Evolutionary conservation across 768 basidiomycete species (phyloP).

Genomic region (Boletus edulis): DNA sequence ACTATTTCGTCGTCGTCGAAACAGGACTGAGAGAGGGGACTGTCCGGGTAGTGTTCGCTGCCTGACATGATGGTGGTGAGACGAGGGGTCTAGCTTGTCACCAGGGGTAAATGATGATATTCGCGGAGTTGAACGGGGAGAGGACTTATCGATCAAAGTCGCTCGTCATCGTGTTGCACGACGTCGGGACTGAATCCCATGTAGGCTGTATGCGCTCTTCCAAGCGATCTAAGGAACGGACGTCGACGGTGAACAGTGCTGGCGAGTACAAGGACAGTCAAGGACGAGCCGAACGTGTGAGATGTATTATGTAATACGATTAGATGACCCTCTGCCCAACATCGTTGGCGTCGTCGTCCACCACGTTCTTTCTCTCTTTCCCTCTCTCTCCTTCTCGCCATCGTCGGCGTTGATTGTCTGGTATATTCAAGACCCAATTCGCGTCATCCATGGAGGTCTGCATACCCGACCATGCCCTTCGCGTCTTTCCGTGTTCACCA

Average conservation of each 20-base stretch:
- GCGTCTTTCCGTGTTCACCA: slow-evolving; percentile 5
- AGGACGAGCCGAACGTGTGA: slow-evolving; percentile 17
- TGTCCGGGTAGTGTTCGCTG: slow-evolving; percentile 3
- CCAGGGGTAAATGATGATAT: slow-evolving; percentile 1
- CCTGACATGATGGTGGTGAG: slow-evolving; percentile 10
- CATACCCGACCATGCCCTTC: background rate
- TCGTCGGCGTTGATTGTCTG: slow-evolving; percentile 5
- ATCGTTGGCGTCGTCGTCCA: slow-evolving; percentile 11
- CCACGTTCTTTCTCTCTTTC: slow-evolving; percentile 8
- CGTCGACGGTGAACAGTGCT: background rate
- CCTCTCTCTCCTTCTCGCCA: slow-evolving; percentile 8
- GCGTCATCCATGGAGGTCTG: slow-evolving; percentile 39
- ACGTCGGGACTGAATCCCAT: background rate
- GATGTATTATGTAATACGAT: slow-evolving; percentile 33
- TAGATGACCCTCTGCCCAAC: slow-evolving; percentile 39
- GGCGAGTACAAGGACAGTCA: background rate
- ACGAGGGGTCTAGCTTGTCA: background rate
- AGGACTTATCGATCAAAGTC: slow-evolving; percentile 1
- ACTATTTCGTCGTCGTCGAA: slow-evolving; percentile 24
- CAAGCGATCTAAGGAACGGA: background rate
- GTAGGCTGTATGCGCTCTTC: background rate
- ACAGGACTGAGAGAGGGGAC: slow-evolving; percentile 14
- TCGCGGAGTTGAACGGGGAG: slow-evolving; percentile 17
- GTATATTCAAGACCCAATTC: slow-evolving; percentile 3
- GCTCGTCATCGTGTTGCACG: slow-evolving; percentile 10